Evolutionary conservation across 805 yeast species (phyloP).

Genomic region (Lipomyces sp.): DNA sequence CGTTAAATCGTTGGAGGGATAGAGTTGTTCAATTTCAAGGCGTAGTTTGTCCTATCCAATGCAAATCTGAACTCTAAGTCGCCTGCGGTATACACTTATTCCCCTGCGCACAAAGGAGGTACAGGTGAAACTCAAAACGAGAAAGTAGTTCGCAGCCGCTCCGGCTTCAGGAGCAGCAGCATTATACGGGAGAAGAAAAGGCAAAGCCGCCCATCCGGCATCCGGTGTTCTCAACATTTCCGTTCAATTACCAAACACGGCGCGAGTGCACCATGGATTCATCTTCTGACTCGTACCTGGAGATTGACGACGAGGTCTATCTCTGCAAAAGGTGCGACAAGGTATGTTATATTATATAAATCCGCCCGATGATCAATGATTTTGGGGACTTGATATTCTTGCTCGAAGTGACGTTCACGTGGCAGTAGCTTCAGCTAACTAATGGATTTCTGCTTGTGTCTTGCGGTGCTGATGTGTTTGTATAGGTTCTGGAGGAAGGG

Average conservation of each 20-base stretch:
- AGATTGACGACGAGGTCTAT: slow-evolving; percentile 39
- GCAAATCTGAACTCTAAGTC: background rate
- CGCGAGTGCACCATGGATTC: slow-evolving; percentile 13
- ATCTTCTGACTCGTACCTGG: slow-evolving; percentile 18
- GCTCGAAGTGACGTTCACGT: no score
- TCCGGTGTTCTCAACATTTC: background rate
- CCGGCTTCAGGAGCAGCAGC: background rate
- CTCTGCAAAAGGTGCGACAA: slow-evolving; percentile 40
- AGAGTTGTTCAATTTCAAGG: background rate
- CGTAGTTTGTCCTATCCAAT: background rate
- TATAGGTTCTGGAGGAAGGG: slow-evolving; percentile 73
- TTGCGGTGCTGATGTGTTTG: slow-evolving; percentile 46
- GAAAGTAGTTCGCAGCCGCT: background rate
- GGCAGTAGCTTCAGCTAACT: no score
- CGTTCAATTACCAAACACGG: background rate
- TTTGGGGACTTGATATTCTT: no score
- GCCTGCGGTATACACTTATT: background rate
- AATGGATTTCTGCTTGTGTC: background rate
- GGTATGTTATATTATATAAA: slow-evolving; percentile 23
- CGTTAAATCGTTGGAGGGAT: background rate
- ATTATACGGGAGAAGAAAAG: background rate
- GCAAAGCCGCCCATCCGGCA: background rate
- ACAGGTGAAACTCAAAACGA: background rate
- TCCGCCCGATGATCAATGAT: background rate
- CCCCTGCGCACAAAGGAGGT: slow-evolving; percentile 1